A percentile compares a stretch with the other conserved stretches of the same genome.
Conservation (phyloP, 768 basidiomycete species). For the Plicaturopsis crispa region DNA sequence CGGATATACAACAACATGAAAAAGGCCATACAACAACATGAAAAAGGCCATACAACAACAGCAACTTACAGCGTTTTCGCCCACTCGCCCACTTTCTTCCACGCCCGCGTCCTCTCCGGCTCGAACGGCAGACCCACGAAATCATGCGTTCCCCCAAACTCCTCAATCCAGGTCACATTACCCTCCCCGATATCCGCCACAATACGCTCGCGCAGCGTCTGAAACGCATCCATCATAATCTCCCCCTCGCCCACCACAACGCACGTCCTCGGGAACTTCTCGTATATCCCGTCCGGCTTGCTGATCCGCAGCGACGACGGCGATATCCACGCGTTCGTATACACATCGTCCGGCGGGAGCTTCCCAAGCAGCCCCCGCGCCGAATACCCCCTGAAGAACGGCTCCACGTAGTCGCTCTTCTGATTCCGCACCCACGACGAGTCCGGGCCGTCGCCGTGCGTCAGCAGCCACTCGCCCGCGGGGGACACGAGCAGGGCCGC, state of each 20-base stretch:
- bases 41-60: too few species aligned
- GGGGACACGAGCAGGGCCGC: slow-evolving; percentile 7
- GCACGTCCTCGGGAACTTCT: slow-evolving; percentile 53
- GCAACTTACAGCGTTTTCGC: too few species aligned
- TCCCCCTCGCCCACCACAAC: slow-evolving; percentile 53
- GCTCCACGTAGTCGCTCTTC: neutral
- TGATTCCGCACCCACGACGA: neutral
- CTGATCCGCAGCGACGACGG: too few species aligned
- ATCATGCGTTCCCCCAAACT: too few species aligned
- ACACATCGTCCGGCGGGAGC: slow-evolving; percentile 4
- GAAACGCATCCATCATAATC: slow-evolving; percentile 42
- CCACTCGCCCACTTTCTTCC: too few species aligned
- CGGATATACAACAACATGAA: too few species aligned
- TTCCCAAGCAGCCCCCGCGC: slow-evolving; percentile 7
- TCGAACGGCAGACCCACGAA: too few species aligned
- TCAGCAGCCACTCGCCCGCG: slow-evolving; percentile 1
- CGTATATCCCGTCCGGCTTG: too few species aligned
- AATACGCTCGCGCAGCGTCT: slow-evolving; percentile 40
- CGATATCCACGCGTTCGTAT: slow-evolving; percentile 7
- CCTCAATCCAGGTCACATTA: too few species aligned
- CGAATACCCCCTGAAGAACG: slow-evolving; percentile 4
- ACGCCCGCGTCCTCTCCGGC: too few species aligned
- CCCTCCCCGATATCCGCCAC: slow-evolving; percentile 41
- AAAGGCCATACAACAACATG: too few species aligned
- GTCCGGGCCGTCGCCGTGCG: too few species aligned